These are phyloP conservation scores for Flaveria floridana DNA, from an alignment of 140 eudicot genomes.

Conservation along the genomic window DNA sequence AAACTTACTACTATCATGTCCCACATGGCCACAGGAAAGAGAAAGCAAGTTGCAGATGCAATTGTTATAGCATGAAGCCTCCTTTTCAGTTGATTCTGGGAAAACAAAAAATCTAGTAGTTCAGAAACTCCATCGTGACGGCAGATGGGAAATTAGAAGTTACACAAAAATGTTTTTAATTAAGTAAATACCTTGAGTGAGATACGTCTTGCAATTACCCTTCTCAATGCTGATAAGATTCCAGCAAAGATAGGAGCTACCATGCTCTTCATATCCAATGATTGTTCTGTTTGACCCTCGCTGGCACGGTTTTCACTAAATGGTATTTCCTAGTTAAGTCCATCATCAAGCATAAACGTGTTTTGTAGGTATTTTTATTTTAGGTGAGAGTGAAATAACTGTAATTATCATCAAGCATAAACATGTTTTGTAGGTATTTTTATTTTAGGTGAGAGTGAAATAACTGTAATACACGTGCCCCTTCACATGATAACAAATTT, in stretches of 20 bases:
- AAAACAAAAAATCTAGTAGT: slow-evolving; percentile 1
- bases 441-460: not conserved
- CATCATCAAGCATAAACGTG: slow-evolving; percentile 16
- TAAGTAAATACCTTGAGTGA: slow-evolving; percentile 71
- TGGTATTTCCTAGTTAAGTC: slow-evolving; percentile 72
- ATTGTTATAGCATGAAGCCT: slow-evolving; percentile 89
- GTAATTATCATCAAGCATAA: slow-evolving; percentile 20
- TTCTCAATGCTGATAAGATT: slow-evolving; percentile 82
- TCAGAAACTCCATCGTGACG: not conserved
- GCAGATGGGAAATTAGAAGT: not conserved
- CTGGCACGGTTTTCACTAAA: slow-evolving; percentile 44
- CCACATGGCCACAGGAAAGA: slow-evolving; percentile 98
- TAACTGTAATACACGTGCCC: not conserved
- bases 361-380: not conserved
- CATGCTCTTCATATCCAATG: slow-evolving; percentile 63
- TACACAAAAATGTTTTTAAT: not conserved
- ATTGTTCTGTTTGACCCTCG: slow-evolving; percentile 47
- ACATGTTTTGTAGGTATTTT: not conserved
- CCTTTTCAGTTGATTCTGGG: slow-evolving; percentile 84
- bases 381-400: not conserved
- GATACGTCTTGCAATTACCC: slow-evolving; percentile 85
- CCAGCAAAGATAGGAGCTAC: slow-evolving; percentile 81
- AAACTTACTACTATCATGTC: slow-evolving; percentile 81
- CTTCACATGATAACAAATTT: not conserved
- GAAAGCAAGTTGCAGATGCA: slow-evolving; percentile 92